These are phyloP conservation scores for Talaromyces piceae DNA, from an alignment of 2,329 filamentous ascomycete species.

Conservation along the genomic window DNA sequence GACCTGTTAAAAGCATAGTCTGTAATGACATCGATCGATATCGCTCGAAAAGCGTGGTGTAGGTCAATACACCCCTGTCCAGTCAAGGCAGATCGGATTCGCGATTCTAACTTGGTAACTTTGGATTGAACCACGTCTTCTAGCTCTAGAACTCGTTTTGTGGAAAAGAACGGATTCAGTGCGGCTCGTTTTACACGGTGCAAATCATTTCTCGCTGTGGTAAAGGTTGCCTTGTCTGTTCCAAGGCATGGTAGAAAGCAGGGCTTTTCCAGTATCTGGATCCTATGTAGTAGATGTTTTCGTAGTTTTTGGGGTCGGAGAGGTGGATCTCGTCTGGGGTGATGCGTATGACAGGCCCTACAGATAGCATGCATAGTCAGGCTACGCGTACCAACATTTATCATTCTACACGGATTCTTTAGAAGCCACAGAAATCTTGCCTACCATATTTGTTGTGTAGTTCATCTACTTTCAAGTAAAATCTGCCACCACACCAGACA, in stretches of 20 bases:
- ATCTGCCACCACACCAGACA: constrained; percentile 14
- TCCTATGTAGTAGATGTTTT: constrained; percentile 17
- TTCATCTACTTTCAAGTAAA: constrained; percentile 20
- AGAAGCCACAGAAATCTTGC: background rate
- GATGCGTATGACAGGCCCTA: constrained; percentile 23
- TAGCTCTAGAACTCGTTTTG: constrained; percentile 17
- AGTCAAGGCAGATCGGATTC: constrained; percentile 15
- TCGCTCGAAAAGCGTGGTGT: constrained; percentile 19
- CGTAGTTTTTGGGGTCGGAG: constrained; percentile 15
- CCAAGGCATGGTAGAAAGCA: constrained; percentile 20
- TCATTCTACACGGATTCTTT: too few relatives aligned
- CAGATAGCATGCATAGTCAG: too few relatives aligned
- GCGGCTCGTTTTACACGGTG: constrained; percentile 23
- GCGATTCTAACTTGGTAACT: constrained; percentile 17
- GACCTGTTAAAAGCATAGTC: constrained; percentile 21
- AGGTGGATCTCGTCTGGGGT: constrained; percentile 23
- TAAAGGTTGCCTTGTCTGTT: constrained; percentile 23
- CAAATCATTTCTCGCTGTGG: constrained; percentile 18
- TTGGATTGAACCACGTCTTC: constrained; percentile 20
- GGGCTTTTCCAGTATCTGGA: constrained; percentile 19
- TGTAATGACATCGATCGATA: constrained; percentile 23
- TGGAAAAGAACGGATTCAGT: constrained; percentile 25
- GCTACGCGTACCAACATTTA: too few relatives aligned
- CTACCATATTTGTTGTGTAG: constrained; percentile 22
- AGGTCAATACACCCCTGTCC: constrained; percentile 15